Evolutionary conservation across 495 filamentous ascomycete species (phyloP), one percentile per base, ranked within the genome.

Genomic region (Penicillium steckii): DNA sequence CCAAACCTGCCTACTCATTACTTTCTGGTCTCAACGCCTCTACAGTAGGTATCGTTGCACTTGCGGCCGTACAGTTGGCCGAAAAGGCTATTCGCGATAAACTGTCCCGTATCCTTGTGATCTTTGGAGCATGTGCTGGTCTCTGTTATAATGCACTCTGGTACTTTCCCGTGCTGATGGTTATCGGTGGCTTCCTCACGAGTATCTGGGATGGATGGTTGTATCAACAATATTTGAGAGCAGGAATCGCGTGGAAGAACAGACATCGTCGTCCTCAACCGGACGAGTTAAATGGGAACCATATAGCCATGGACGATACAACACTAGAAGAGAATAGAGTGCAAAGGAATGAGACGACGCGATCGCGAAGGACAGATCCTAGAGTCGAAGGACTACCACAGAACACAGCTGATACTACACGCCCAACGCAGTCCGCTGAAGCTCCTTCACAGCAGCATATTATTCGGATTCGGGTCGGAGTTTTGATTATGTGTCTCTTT

Each of bases 141-240:
- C 68, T 93, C 66, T 77, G 86, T 35, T 91, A 93, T 55, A 91
- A 82, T 48, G 82, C 88, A 0, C 69, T 92, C 0, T 95, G 88
- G 90, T 95, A 91, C 59, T 93, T 91, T 55, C 90, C 90, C 0
- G 64, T 88, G 1, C 59, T 95, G 8, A 86, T 93, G 78, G 48
- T 84, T 10, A 70, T 71, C 12, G 88, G 83, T 0, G 70, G 85
- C 23, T 4, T 78, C 12, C 67, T 71, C 1, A 84, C 85, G 0
- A 63, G 84, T 0, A 30, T 80, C 7, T 88, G 82, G 72, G 89
- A 93, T 66, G 65, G 77, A 44, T 71, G 76, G 80, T 17, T 83
- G 59, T 70, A 57, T 73, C 52, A 80, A 71, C 50, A 48, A 27
- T 30, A 70, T 33, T 53, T 59, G 17, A 71, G 44, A 48, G 29